Conservation (phyloP, 345 rosid species). For the Brassica rapa region DNA sequence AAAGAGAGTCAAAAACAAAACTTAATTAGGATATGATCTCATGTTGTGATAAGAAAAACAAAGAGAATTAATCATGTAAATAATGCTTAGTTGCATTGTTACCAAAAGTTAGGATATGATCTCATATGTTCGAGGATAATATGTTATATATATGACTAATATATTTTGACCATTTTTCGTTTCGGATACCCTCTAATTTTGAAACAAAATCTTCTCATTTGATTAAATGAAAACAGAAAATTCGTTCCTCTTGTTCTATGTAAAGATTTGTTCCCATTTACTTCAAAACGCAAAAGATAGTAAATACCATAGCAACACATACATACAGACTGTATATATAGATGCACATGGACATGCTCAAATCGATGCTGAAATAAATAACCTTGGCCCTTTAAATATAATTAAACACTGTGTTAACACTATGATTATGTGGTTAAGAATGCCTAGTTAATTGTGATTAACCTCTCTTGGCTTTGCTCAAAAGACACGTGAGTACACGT, state of each 20-base stretch:
- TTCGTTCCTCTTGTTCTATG: background rate
- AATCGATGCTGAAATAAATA: constrained; percentile 4
- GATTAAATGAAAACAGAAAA: background rate
- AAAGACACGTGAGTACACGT: constrained; percentile 29
- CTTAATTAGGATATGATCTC: no score
- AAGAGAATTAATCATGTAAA: constrained; percentile 3
- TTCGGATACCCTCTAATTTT: background rate
- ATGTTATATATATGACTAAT: background rate
- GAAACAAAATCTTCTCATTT: background rate
- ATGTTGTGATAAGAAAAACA: constrained; percentile 7
- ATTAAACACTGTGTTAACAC: constrained; percentile 22
- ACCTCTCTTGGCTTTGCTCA: constrained; percentile 27
- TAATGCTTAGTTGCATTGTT: constrained; percentile 16
- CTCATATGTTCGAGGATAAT: constrained; percentile 7
- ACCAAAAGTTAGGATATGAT: constrained; percentile 19
- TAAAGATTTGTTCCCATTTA: background rate
- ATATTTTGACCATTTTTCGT: background rate
- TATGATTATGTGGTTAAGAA: constrained; percentile 21
- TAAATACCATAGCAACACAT: background rate
- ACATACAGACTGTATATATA: constrained; percentile 1
- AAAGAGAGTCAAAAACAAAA: background rate
- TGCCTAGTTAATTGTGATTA: constrained; percentile 40
- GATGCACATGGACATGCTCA: constrained; percentile 32
- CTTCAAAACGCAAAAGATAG: constrained; percentile 11
- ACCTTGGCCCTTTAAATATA: background rate